Percentiles rank a stretch among this genome's conserved stretches.
These are phyloP conservation scores for Ophiostoma montium DNA, from an alignment of 2,329 filamentous ascomycete species.

Conservation along the genomic window DNA sequence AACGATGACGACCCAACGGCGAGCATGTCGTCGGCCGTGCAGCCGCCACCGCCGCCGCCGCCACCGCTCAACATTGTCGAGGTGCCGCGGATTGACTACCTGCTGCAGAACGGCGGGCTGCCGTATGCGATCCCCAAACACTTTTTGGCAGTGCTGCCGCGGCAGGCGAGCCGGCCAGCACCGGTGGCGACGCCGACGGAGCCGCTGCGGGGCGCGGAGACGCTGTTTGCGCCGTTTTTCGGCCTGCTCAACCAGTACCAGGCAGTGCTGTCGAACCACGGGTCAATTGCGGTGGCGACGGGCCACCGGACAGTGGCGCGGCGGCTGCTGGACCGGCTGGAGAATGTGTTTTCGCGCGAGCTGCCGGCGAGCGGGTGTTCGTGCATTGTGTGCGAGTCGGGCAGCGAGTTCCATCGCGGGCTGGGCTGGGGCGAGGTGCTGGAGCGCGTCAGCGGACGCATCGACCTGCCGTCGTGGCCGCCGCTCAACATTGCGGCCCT, in stretches of 20 bases:
- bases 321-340: slow-evolving; percentile 73
- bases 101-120: slow-evolving; percentile 79
- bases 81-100: slow-evolving; percentile 76
- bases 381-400: slow-evolving; percentile 67
- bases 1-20: slow-evolving; percentile 1
- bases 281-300: slow-evolving; percentile 86
- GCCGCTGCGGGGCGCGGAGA: slow-evolving; percentile 50
- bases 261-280: slow-evolving; percentile 65
- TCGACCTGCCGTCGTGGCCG: slow-evolving; percentile 78
- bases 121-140: slow-evolving; percentile 56
- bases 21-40: slow-evolving; percentile 19
- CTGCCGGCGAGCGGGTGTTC: slow-evolving; percentile 74
- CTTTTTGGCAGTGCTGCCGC: slow-evolving; percentile 52
- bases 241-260: slow-evolving; percentile 76
- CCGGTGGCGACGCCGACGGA: slow-evolving; percentile 44
- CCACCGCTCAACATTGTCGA: slow-evolving; percentile 57
- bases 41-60: slow-evolving; percentile 56
- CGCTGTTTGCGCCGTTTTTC: slow-evolving; percentile 70
- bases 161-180: slow-evolving; percentile 26
- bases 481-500: slow-evolving; percentile 62
- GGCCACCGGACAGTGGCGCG: slow-evolving; percentile 92
- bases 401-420: slow-evolving; percentile 45
- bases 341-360: slow-evolving; percentile 88
- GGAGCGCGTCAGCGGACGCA: slow-evolving; percentile 78
- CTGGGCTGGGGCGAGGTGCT: slow-evolving; percentile 92